These are phyloP conservation scores for Trichoderma aggressivum DNA, from an alignment of 2,329 filamentous ascomycete species.

Conservation along the genomic window DNA sequence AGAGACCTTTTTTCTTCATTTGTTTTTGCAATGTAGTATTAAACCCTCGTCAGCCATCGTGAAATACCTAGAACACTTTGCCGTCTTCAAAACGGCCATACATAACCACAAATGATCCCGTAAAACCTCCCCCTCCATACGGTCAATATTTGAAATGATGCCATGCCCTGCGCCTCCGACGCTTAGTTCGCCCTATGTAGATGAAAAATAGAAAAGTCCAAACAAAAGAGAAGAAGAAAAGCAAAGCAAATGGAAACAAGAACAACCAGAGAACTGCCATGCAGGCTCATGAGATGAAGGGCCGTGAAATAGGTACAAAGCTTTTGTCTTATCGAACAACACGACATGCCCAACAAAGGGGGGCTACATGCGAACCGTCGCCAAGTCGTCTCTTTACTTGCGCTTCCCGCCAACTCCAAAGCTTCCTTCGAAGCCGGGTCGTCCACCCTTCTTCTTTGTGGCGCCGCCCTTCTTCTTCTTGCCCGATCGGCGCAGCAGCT, in stretches of 20 bases:
- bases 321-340: background rate
- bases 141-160: conserved; percentile 12
- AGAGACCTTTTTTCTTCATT: background rate
- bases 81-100: background rate
- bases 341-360: background rate
- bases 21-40: background rate
- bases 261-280: background rate
- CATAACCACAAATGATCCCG: conserved; percentile 10
- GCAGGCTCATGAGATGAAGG: background rate
- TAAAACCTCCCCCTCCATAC: background rate
- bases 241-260: background rate
- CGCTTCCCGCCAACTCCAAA: conserved; percentile 54
- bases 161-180: conserved; percentile 5
- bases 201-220: background rate
- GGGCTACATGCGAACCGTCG: background rate
- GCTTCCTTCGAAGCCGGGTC: conserved; percentile 66
- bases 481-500: conserved; percentile 55
- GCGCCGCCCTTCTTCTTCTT: conserved; percentile 52
- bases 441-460: conserved; percentile 48
- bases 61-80: background rate
- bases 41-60: conserved; percentile 1
- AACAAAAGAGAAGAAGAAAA: background rate
- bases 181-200: conserved; percentile 1
- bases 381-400: conserved; percentile 37
- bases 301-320: background rate